Percentiles rank a stretch among this genome's conserved stretches.
Conservation (phyloP, 768 basidiomycete species). For the Suillus paluster region DNA sequence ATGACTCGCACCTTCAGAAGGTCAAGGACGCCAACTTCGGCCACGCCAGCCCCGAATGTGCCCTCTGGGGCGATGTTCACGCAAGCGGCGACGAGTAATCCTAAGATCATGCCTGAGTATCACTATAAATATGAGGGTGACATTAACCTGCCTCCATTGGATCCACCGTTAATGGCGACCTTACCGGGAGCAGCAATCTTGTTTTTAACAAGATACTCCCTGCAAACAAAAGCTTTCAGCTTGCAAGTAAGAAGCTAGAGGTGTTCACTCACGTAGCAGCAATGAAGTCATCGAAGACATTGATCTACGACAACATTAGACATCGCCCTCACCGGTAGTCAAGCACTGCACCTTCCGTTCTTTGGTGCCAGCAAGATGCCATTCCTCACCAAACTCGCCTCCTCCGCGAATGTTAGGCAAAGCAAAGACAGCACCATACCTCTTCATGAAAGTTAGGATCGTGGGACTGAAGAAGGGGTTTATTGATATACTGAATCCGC, state of each 20-base stretch:
- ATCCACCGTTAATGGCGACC: slow-evolving; percentile 77
- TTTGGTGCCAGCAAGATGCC: slow-evolving; percentile 74
- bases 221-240: slow-evolving; percentile 27
- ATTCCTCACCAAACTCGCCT: slow-evolving; percentile 82
- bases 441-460: slow-evolving; percentile 74
- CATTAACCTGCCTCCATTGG: slow-evolving; percentile 69
- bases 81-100: slow-evolving; percentile 84
- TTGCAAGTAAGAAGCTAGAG: not conserved
- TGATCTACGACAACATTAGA: slow-evolving; percentile 46
- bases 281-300: slow-evolving; percentile 84
- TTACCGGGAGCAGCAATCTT: slow-evolving; percentile 72
- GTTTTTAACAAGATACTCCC: slow-evolving; percentile 73
- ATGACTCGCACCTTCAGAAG: slow-evolving; percentile 62
- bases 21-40: slow-evolving; percentile 84
- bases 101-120: slow-evolving; percentile 37
- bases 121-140: not conserved
- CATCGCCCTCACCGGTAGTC: not conserved
- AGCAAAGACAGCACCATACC: slow-evolving; percentile 70
- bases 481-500: slow-evolving; percentile 78
- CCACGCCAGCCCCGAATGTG: slow-evolving; percentile 75
- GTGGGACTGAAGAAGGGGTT: slow-evolving; percentile 73
- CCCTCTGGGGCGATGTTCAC: slow-evolving; percentile 79
- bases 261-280: slow-evolving; percentile 64
- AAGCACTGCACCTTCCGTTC: slow-evolving; percentile 62
- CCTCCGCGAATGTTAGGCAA: slow-evolving; percentile 68